Evolutionary conservation across 768 basidiomycete species (phyloP).

Genomic region (Calocybe gangraenosa): DNA sequence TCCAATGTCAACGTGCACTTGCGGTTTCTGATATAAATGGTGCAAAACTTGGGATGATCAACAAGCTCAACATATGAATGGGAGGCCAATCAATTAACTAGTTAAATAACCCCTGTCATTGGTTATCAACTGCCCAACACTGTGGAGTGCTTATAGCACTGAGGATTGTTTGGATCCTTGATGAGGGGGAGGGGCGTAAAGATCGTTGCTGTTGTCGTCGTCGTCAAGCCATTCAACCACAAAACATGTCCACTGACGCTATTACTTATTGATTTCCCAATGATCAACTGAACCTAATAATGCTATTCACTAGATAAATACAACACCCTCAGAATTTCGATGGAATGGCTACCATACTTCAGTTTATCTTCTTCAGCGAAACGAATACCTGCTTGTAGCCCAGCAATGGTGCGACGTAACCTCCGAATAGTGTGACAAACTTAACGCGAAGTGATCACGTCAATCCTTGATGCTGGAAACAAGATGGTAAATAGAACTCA

Average conservation of each 20-base stretch:
- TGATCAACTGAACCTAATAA: constrained; percentile 1
- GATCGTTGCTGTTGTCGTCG: constrained; percentile 9
- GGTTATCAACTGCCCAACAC: background rate
- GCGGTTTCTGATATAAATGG: too few species aligned
- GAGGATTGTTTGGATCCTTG: constrained; percentile 3
- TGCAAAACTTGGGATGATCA: too few species aligned
- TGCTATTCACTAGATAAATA: too few species aligned
- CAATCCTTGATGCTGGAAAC: background rate
- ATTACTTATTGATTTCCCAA: background rate
- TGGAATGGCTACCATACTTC: background rate
- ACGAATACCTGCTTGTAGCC: constrained; percentile 19
- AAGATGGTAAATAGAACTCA: constrained; percentile 18
- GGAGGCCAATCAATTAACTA: background rate
- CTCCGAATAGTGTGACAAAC: constrained; percentile 25
- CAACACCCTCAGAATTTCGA: background rate
- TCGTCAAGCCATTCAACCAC: constrained; percentile 10
- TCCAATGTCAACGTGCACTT: too few species aligned
- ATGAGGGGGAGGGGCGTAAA: constrained; percentile 6
- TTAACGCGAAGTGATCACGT: too few species aligned
- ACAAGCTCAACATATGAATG: constrained; percentile 47
- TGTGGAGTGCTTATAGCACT: constrained; percentile 1
- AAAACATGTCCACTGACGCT: constrained; percentile 2
- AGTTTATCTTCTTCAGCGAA: constrained; percentile 1
- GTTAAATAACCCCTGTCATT: too few species aligned
- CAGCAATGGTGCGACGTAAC: constrained; percentile 19